A percentile compares a stretch with the other conserved stretches of the same genome.
phyloP scores from a whole-genome alignment of 805 yeast genomes.

The Kluyveromyces wickerhamii region DNA sequence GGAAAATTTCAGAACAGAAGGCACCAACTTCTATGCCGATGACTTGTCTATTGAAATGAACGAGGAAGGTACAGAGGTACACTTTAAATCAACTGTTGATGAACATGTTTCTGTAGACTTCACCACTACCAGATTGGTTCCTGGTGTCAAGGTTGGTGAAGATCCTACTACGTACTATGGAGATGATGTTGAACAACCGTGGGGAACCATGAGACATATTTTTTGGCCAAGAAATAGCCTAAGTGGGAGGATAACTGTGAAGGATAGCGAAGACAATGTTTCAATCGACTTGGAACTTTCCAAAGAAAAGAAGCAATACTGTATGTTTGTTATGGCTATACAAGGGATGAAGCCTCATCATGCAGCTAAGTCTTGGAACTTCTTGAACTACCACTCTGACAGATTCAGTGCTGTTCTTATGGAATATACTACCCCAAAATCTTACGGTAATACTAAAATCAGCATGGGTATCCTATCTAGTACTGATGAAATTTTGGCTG shows the following conservation, averaged over 20 bases:
- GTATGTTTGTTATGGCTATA: constrained; percentile 91
- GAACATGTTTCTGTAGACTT: constrained; percentile 67
- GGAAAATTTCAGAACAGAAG: constrained; percentile 66
- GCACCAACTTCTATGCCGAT: constrained; percentile 74
- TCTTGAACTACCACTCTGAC: constrained; percentile 77
- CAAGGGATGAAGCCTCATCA: constrained; percentile 99
- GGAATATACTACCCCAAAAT: constrained; percentile 92
- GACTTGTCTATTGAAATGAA: constrained; percentile 54
- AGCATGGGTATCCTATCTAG: constrained; percentile 68
- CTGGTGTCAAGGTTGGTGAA: constrained; percentile 83
- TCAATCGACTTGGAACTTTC: constrained; percentile 19
- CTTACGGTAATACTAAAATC: constrained; percentile 78
- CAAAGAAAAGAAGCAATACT: constrained; percentile 27
- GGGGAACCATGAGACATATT: constrained; percentile 95
- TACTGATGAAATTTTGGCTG: constrained; percentile 53
- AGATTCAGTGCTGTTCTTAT: constrained; percentile 70
- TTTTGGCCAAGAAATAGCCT: constrained; percentile 91
- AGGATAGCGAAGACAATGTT: constrained; percentile 22
- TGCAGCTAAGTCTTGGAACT: constrained; percentile 96
- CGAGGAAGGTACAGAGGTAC: constrained; percentile 45
- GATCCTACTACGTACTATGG: constrained; percentile 87
- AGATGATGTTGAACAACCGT: constrained; percentile 71
- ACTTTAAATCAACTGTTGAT: constrained; percentile 56
- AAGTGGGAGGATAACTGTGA: constrained; percentile 52
- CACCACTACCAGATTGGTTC: constrained; percentile 48